Evolutionary conservation across 768 basidiomycete genomes (phyloP).

Genomic region (Lactarius tabidus): DNA sequence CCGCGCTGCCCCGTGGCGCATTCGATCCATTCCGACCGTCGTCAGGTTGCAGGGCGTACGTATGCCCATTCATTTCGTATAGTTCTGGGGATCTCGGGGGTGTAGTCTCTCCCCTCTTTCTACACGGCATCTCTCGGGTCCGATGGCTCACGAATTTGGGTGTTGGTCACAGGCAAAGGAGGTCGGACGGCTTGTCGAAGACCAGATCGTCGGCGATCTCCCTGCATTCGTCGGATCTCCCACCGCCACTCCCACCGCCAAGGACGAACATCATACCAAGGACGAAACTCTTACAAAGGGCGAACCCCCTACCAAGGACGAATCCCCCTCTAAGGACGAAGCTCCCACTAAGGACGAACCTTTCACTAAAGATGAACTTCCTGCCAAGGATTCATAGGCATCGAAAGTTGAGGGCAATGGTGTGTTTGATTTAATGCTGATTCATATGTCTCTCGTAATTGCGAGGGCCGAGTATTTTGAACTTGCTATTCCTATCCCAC

Average conservation of each 20-base stretch:
- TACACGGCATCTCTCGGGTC: background rate
- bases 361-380: background rate
- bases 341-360: background rate
- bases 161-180: constrained; percentile 18
- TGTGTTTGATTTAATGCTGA: background rate
- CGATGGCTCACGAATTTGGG: background rate
- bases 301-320: background rate
- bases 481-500: background rate
- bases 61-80: constrained; percentile 20
- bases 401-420: background rate
- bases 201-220: constrained; percentile 21
- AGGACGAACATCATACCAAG: background rate
- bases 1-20: constrained; percentile 58
- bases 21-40: constrained; percentile 62
- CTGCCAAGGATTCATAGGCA: background rate
- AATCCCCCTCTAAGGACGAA: background rate
- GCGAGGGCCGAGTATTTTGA: background rate
- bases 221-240: constrained; percentile 5
- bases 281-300: background rate
- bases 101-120: background rate
- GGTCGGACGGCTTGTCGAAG: constrained; percentile 27
- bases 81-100: background rate
- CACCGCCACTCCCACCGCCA: background rate
- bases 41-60: constrained; percentile 56
- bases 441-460: background rate